Conservation (phyloP, 1,139 yeast genomes). For the Hyphopichia wangnamkhiaoensis region DNA sequence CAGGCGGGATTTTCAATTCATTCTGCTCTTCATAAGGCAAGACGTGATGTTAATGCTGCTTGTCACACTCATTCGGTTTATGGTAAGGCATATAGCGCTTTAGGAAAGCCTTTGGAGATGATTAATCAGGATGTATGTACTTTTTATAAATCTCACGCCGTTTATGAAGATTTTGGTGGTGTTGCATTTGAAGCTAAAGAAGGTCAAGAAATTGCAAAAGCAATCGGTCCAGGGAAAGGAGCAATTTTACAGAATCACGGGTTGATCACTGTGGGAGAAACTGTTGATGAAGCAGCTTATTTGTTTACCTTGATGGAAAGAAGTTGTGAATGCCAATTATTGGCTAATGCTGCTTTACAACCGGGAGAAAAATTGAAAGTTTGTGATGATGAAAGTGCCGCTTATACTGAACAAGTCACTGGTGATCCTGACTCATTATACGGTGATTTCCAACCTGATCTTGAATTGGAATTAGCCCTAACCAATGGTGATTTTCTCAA, state of each 20-base stretch:
- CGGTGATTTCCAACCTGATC: slow-evolving; percentile 69
- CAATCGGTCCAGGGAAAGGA: slow-evolving; percentile 65
- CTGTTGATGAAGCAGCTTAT: slow-evolving; percentile 84
- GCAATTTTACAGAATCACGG: slow-evolving; percentile 80
- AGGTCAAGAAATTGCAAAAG: slow-evolving; percentile 65
- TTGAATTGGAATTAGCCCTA: slow-evolving; percentile 34
- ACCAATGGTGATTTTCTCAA: slow-evolving; percentile 18
- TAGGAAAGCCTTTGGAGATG: slow-evolving; percentile 76
- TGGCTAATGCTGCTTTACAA: slow-evolving; percentile 62
- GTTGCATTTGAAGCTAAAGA: slow-evolving; percentile 76
- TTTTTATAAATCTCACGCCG: slow-evolving; percentile 66
- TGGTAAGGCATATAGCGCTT: slow-evolving; percentile 75
- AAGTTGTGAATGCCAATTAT: slow-evolving; percentile 69
- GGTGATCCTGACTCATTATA: slow-evolving; percentile 71
- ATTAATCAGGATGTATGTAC: slow-evolving; percentile 75
- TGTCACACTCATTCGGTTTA: slow-evolving; percentile 76
- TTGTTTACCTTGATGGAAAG: slow-evolving; percentile 68
- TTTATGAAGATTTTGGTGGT: slow-evolving; percentile 73
- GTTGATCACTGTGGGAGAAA: slow-evolving; percentile 69
- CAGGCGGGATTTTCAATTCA: slow-evolving; percentile 84
- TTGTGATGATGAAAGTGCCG: slow-evolving; percentile 68
- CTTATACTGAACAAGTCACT: slow-evolving; percentile 60
- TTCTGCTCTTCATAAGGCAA: slow-evolving; percentile 70
- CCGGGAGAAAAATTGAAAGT: slow-evolving; percentile 28
- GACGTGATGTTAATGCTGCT: slow-evolving; percentile 81